Evolutionary conservation across 1,284 basidiomycete genomes (phyloP).

Genomic region (Pholiota adiposa): DNA sequence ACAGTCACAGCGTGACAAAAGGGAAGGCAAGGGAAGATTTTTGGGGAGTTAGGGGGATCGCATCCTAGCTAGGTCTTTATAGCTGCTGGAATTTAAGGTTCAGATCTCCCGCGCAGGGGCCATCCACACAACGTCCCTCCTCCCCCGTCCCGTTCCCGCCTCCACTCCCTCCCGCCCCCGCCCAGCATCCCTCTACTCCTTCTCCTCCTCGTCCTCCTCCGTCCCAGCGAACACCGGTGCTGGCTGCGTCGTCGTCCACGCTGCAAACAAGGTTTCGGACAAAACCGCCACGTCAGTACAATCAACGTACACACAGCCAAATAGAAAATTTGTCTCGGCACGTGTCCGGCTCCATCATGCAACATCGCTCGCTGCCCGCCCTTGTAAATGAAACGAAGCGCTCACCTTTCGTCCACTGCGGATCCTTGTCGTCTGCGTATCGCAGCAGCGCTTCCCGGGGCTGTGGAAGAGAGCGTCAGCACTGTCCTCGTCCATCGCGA

Average conservation of each 20-base stretch:
- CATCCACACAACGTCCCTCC: conserved; percentile 37
- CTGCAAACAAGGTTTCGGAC: conserved; percentile 63
- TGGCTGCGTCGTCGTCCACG: conserved; percentile 82
- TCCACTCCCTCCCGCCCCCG: conserved; percentile 19
- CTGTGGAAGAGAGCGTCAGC: conserved; percentile 48
- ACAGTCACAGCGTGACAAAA: conserved; percentile 59
- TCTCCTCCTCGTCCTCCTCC: conserved; percentile 58
- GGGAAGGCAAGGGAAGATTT: conserved; percentile 60
- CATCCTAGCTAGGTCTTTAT: conserved; percentile 77
- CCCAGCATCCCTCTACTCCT: conserved; percentile 33
- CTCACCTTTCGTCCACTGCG: conserved; percentile 83
- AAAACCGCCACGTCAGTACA: conserved; percentile 68
- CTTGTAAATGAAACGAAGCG: conserved; percentile 12
- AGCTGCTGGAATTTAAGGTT: conserved; percentile 78
- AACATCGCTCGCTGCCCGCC: conserved; percentile 19
- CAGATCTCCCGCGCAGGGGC: conserved; percentile 75
- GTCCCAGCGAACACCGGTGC: conserved; percentile 75
- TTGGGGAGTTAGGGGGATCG: conserved; percentile 73
- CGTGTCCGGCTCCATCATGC: conserved; percentile 30
- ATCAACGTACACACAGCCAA: conserved; percentile 50
- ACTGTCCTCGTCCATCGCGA: conserved; percentile 19
- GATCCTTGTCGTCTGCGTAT: conserved; percentile 84
- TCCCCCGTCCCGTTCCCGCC: conserved; percentile 22
- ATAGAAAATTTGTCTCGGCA: conserved; percentile 45
- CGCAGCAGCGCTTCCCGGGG: conserved; percentile 95